Conservation (phyloP, 2,329 filamentous ascomycete species). For the Aspergillus nomiae region DNA sequence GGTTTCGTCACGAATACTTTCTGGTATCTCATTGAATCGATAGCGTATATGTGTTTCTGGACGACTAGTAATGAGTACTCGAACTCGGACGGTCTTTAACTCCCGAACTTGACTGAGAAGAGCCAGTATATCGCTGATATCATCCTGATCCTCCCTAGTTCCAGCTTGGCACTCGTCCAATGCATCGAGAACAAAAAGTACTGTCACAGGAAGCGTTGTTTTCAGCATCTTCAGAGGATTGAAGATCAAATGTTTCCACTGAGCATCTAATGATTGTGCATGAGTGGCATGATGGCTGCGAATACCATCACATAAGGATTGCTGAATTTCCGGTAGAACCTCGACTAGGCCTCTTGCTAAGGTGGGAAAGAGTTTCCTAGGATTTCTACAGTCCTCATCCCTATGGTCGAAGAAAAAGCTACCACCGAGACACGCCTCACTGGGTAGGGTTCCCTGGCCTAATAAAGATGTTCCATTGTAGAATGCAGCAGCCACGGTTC, state of each 20-base stretch:
- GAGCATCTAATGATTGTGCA: not conserved
- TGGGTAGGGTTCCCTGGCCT: not conserved
- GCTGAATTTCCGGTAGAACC: not conserved
- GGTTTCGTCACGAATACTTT: not conserved
- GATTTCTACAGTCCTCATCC: constrained; percentile 20
- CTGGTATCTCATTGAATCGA: not conserved
- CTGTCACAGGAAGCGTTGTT: not conserved
- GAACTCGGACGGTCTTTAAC: not conserved
- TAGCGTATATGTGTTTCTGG: not conserved
- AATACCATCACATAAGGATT: not conserved
- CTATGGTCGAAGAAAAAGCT: constrained; percentile 35
- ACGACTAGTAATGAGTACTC: not conserved
- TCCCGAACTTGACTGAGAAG: not conserved
- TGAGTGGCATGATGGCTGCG: not conserved
- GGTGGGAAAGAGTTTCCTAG: constrained; percentile 28
- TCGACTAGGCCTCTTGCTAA: constrained; percentile 22
- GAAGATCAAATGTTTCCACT: not conserved
- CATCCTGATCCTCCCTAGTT: not conserved
- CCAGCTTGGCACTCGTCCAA: not conserved
- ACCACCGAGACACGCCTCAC: constrained; percentile 22
- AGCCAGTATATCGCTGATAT: not conserved
- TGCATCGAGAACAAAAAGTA: not conserved
- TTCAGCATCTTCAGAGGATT: not conserved
- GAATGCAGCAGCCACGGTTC: constrained; percentile 22
- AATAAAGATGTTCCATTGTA: not conserved